Conservation (phyloP, 305 asterid genomes). For the Fraxinus nigra region DNA sequence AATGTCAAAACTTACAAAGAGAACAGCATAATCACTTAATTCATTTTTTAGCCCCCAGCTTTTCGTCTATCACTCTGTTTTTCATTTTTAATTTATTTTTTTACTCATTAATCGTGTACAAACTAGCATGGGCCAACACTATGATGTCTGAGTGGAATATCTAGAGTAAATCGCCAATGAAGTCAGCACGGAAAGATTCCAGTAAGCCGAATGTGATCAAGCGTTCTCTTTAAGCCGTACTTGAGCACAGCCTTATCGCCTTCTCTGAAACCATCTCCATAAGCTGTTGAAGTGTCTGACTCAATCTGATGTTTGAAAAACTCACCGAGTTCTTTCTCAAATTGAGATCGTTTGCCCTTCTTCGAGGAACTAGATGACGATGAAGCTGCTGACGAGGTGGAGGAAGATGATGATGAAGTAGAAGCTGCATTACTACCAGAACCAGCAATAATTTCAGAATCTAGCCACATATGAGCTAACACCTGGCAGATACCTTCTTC, state of each 20-base stretch:
- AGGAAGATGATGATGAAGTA: constrained; percentile 48
- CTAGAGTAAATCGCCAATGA: background rate
- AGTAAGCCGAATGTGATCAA: constrained; percentile 83
- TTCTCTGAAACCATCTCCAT: constrained; percentile 94
- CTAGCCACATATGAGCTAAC: constrained; percentile 94
- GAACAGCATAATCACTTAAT: constrained; percentile 22
- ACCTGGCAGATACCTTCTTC: constrained; percentile 99
- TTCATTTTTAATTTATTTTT: background rate
- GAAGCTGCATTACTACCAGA: constrained; percentile 59
- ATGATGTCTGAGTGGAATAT: constrained; percentile 22
- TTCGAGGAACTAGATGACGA: constrained; percentile 69
- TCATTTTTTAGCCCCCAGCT: constrained; percentile 20
- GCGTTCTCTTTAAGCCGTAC: constrained; percentile 76
- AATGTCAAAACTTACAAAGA: constrained; percentile 14
- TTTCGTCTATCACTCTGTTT: background rate
- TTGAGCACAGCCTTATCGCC: constrained; percentile 85
- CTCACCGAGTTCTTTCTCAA: constrained; percentile 86
- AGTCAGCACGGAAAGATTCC: constrained; percentile 70
- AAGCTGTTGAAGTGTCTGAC: constrained; percentile 83
- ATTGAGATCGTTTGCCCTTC: constrained; percentile 84
- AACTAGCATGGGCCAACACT: constrained; percentile 21
- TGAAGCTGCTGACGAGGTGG: constrained; percentile 43
- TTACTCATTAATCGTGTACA: constrained; percentile 13
- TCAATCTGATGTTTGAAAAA: constrained; percentile 95
- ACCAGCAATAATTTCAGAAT: constrained; percentile 83